Conservation (phyloP, 2,329 filamentous ascomycete species). For the Colletotrichum magnum region DNA sequence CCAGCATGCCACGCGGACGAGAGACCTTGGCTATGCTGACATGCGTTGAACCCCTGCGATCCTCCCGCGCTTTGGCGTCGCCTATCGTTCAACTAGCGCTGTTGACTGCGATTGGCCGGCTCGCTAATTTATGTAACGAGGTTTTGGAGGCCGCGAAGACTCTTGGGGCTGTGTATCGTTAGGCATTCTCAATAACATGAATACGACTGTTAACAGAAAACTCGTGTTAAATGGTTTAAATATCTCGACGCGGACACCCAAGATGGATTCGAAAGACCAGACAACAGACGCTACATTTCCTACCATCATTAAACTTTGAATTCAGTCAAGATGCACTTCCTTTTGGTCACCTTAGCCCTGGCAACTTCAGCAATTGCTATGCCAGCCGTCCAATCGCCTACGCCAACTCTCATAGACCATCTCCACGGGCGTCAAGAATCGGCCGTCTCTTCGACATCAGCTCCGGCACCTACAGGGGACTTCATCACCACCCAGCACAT, state of each 20-base stretch:
- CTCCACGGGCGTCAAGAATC: conserved; percentile 1
- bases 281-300: not conserved
- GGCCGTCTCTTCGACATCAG: not conserved
- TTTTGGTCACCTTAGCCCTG: conserved; percentile 7
- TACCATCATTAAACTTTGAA: not conserved
- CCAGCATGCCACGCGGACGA: not conserved
- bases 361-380: not conserved
- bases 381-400: conserved; percentile 16
- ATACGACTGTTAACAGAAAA: not conserved
- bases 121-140: conserved; percentile 20
- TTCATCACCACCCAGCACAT: conserved; percentile 50
- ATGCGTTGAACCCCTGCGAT: conserved; percentile 1
- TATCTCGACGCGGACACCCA: not conserved
- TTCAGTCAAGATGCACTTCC: conserved; percentile 1
- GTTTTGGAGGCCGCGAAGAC: not conserved
- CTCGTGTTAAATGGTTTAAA: conserved; percentile 1
- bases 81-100: not conserved
- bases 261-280: not conserved
- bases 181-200: conserved; percentile 3
- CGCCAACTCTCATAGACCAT: not conserved
- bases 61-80: not conserved
- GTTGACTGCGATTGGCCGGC: conserved; percentile 12
- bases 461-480: conserved; percentile 11
- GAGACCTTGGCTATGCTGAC: not conserved
- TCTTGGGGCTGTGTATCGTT: conserved; percentile 8